phyloP scores from a whole-genome alignment of 768 basidiomycete genomes.

The Harrya chromipes region DNA sequence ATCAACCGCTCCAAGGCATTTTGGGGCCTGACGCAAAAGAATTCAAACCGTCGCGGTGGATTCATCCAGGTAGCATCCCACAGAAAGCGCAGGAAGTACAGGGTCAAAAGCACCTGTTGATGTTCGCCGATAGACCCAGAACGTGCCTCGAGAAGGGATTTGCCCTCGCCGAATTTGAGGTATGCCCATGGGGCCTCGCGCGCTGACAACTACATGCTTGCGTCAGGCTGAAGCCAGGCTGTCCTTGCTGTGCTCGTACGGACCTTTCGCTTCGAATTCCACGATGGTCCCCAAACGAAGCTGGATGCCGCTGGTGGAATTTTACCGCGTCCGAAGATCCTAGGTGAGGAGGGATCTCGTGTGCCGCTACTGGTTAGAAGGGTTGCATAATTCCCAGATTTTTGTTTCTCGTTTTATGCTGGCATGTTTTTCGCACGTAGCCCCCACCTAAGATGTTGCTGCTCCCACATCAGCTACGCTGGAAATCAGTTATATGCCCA shows the following conservation, averaged over 20 bases:
- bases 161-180: slow-evolving; percentile 28
- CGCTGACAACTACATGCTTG: too few relatives aligned
- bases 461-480: too few relatives aligned
- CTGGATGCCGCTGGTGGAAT: slow-evolving; percentile 25
- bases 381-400: neutral
- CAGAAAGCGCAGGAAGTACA: slow-evolving; percentile 32
- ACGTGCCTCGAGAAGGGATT: slow-evolving; percentile 30
- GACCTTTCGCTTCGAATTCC: slow-evolving; percentile 33
- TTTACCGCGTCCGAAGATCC: slow-evolving; percentile 35
- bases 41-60: slow-evolving; percentile 65
- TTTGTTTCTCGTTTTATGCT: too few relatives aligned
- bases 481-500: too few relatives aligned
- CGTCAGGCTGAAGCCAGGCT: neutral
- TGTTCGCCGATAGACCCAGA: slow-evolving; percentile 29
- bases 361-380: slow-evolving; percentile 12
- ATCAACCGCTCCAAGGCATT: slow-evolving; percentile 50
- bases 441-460: too few relatives aligned
- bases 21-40: slow-evolving; percentile 58
- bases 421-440: too few relatives aligned
- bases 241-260: slow-evolving; percentile 31
- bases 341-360: slow-evolving; percentile 12
- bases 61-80: slow-evolving; percentile 32
- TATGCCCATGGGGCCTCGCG: neutral
- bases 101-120: slow-evolving; percentile 27
- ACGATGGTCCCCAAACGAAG: slow-evolving; percentile 37